phyloP scores from a whole-genome alignment of 2,329 filamentous ascomycete genomes.

The Corinectria fuckeliana region DNA sequence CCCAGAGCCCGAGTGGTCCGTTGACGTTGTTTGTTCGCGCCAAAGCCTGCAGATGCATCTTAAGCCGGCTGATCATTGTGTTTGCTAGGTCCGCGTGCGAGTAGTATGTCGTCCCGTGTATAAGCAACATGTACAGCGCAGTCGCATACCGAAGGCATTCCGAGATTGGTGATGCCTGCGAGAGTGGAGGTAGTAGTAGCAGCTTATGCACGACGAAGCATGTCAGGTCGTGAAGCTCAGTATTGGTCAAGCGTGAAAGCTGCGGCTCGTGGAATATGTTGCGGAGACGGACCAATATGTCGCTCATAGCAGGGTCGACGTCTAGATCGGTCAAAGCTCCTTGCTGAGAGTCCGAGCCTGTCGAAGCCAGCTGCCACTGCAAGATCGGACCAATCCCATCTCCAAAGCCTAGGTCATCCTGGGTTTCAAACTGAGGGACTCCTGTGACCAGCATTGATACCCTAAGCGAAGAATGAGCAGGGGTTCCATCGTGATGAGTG shows the following conservation, averaged over 20 bases:
- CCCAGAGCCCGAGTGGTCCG: conserved; percentile 48
- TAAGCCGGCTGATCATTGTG: conserved; percentile 43
- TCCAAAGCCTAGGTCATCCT: conserved; percentile 56
- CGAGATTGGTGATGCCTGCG: conserved; percentile 36
- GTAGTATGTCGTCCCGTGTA: conserved; percentile 63
- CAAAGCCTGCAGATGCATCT: conserved; percentile 37
- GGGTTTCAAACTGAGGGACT: conserved; percentile 58
- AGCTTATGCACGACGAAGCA: conserved; percentile 61
- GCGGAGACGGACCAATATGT: conserved; percentile 52
- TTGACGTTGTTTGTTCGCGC: conserved; percentile 3
- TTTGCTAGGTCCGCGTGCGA: conserved; percentile 53
- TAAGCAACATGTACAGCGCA: conserved; percentile 58
- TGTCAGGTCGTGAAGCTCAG: conserved; percentile 60
- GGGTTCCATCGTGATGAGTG: neutral
- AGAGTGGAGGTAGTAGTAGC: conserved; percentile 37
- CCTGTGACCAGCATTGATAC: conserved; percentile 63
- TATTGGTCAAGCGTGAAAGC: conserved; percentile 41
- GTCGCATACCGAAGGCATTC: conserved; percentile 56
- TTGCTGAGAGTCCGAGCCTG: conserved; percentile 5
- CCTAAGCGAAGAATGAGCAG: conserved; percentile 46
- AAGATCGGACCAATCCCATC: conserved; percentile 56
- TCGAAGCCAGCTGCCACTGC: conserved; percentile 52
- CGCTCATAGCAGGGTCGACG: conserved; percentile 44
- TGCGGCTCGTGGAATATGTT: conserved; percentile 48
- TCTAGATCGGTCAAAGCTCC: conserved; percentile 30